Percentiles rank a stretch among this genome's conserved stretches.
Evolutionary conservation across 1,284 basidiomycete genomes (phyloP).

Genomic region (Ceratobasidium sp.): DNA sequence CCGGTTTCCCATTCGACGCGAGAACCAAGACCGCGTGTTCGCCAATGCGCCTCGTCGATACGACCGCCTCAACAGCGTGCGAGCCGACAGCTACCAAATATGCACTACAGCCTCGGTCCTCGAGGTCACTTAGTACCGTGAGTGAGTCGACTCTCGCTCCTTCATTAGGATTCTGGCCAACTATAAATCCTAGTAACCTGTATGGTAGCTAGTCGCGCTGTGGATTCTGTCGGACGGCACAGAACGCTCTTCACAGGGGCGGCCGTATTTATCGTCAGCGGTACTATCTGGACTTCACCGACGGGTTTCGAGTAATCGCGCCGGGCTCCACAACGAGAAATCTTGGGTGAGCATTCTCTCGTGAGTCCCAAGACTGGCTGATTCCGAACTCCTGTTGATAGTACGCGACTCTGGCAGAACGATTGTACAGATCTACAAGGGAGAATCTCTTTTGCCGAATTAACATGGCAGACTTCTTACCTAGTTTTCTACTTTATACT

Average conservation of each 20-base stretch:
- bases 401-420: constrained; percentile 67
- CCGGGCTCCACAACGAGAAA: constrained; percentile 89
- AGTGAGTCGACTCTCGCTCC: constrained; percentile 64
- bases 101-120: constrained; percentile 93
- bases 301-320: constrained; percentile 88
- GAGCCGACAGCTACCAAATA: constrained; percentile 75
- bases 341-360: constrained; percentile 94
- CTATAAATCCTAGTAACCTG: constrained; percentile 77
- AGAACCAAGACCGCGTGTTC: no score
- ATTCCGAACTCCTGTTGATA: constrained; percentile 38
- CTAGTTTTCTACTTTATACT: constrained; percentile 36
- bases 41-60: no score
- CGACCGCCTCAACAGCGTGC: constrained; percentile 47
- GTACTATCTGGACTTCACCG: constrained; percentile 91
- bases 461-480: constrained; percentile 67
- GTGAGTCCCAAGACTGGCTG: constrained; percentile 64
- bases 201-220: constrained; percentile 86
- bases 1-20: no score
- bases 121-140: constrained; percentile 87
- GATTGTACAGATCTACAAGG: constrained; percentile 97
- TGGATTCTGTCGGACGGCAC: constrained; percentile 88
- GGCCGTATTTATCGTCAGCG: constrained; percentile 89
- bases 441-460: constrained; percentile 95
- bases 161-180: constrained; percentile 8
- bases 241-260: constrained; percentile 91